Base-by-base conservation (phyloP, 139 green algal species). In the Klebsormidium nitens region DNA sequence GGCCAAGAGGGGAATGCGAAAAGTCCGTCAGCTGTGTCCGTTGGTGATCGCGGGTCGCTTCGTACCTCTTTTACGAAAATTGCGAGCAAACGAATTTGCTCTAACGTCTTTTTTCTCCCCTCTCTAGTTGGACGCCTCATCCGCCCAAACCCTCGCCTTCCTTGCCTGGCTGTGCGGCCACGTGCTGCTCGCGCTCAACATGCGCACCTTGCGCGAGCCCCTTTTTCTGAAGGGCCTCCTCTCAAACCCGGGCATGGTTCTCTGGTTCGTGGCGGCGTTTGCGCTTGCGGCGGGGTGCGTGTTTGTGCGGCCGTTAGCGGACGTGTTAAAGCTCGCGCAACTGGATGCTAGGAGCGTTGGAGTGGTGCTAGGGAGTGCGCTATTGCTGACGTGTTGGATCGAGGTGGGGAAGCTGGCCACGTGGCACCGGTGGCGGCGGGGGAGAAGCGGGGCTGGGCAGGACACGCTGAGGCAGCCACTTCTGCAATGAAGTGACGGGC, bases 381-480 rank as follows among this genome's bases (percentile, higher is more conserved):
- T 34, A 0, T 29, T 34, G 8, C 31, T 29, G 28, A 63, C 56
- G 56, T 38, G 31, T 5, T 63, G 56, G 56, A 35, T 63, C n/a
- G 56, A 63, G 56, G 19, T 63, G 26, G 17, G 31, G 6, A 63
- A 63, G 56, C n/a, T n/a, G n/a, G n/a, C n/a, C n/a, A n/a, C n/a
- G n/a, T n/a, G n/a, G n/a, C n/a, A n/a, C n/a, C n/a, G n/a, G n/a
- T n/a, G n/a, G n/a, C n/a, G n/a, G n/a, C n/a, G n/a, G n/a, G n/a
- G n/a, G n/a, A n/a, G n/a, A n/a, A n/a, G n/a, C n/a, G n/a, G n/a
- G n/a, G n/a, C n/a, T n/a, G n/a, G n/a, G n/a, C n/a, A n/a, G n/a
- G n/a, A n/a, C n/a, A n/a, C n/a, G n/a, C n/a, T n/a, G n/a, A n/a
- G n/a, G n/a, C n/a, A n/a, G n/a, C n/a, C n/a, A n/a, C n/a, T n/a